phyloP scores from a whole-genome alignment of 495 filamentous ascomycete genomes.

The Aspergillus egyptiacus region DNA sequence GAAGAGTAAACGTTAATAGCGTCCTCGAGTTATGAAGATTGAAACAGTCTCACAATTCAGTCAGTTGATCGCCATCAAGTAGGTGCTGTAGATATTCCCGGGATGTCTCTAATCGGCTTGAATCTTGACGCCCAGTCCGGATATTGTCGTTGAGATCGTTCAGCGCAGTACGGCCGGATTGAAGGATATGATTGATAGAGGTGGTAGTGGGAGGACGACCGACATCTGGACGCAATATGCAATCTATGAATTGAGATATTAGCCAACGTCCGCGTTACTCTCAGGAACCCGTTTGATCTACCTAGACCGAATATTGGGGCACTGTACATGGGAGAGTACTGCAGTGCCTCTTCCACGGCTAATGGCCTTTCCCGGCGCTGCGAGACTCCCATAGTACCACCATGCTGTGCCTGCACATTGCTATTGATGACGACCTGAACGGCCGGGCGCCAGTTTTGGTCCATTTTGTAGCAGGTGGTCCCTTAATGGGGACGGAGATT shows the following conservation, averaged over 20 bases:
- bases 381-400: conserved; percentile 24
- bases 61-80: conserved; percentile 59
- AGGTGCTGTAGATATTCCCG: conserved; percentile 65
- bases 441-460: conserved; percentile 36
- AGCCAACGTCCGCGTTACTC: conserved; percentile 17
- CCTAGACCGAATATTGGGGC: conserved; percentile 82
- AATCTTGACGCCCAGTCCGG: conserved; percentile 33
- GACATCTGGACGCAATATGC: conserved; percentile 36
- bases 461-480: conserved; percentile 29
- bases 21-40: conserved; percentile 8
- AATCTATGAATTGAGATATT: conserved; percentile 28
- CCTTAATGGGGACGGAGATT: conserved; percentile 14
- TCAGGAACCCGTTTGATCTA: conserved; percentile 30
- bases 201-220: conserved; percentile 38
- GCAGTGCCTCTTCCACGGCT: conserved; percentile 76
- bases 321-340: conserved; percentile 86
- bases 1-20: conserved; percentile 15
- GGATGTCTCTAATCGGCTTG: conserved; percentile 38
- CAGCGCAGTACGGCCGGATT: conserved; percentile 39
- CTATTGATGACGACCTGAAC: conserved; percentile 44
- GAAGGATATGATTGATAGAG: conserved; percentile 41
- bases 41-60: conserved; percentile 58
- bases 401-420: conserved; percentile 26
- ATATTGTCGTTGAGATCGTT: conserved; percentile 38
- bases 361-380: conserved; percentile 41